phyloP scores from a whole-genome alignment of 257 asterid species.

The Nicotiana tomentosiformis region DNA sequence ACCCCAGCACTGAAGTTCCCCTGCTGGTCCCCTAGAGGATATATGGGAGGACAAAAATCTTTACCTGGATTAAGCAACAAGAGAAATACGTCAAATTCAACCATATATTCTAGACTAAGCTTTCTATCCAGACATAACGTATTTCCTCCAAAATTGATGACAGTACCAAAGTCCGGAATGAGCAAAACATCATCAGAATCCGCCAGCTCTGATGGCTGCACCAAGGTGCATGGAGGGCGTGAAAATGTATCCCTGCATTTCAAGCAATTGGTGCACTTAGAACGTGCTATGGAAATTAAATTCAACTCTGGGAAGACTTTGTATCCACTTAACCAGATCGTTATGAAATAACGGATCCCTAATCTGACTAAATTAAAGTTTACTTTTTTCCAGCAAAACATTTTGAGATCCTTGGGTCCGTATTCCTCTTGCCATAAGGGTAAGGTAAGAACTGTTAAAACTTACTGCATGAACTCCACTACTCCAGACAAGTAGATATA shows the following conservation, averaged over 20 bases:
- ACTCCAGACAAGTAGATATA: background rate
- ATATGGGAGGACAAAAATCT: slow-evolving; percentile 82
- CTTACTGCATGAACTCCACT: background rate
- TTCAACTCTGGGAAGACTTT: background rate
- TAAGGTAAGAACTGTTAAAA: background rate
- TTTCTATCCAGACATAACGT: slow-evolving; percentile 8
- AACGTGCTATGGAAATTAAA: background rate
- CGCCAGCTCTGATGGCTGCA: slow-evolving; percentile 77
- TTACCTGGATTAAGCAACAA: slow-evolving; percentile 44
- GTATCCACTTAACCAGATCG: background rate
- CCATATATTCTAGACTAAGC: slow-evolving; percentile 17
- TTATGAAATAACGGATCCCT: background rate
- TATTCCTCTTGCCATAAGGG: background rate
- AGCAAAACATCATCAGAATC: slow-evolving; percentile 34
- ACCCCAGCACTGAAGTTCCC: slow-evolving; percentile 50
- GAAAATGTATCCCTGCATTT: slow-evolving; percentile 90
- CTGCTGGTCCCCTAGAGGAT: slow-evolving; percentile 77
- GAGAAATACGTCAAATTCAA: slow-evolving; percentile 16
- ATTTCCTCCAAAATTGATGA: slow-evolving; percentile 1
- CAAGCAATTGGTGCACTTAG: slow-evolving; percentile 3
- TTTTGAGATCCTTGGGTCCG: background rate
- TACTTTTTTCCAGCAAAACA: background rate
- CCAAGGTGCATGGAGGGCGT: slow-evolving; percentile 87
- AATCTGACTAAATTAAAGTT: background rate
- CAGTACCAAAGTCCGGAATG: slow-evolving; percentile 80